phyloP scores from a whole-genome alignment of 257 asterid genomes.

The Solanum tacnaense region DNA sequence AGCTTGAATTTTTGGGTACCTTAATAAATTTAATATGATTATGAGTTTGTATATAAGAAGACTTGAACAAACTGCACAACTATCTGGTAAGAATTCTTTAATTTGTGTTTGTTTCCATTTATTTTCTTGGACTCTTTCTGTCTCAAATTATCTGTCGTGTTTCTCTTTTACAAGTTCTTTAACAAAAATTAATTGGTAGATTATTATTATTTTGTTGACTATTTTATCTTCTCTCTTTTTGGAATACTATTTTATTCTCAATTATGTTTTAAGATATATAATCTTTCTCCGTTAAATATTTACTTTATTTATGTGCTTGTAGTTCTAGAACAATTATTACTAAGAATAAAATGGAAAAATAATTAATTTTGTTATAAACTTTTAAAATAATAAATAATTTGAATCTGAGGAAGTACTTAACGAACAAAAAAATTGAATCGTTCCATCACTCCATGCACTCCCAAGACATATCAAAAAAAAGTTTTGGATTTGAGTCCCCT shows the following conservation, averaged over 20 bases:
- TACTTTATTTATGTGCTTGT: background rate
- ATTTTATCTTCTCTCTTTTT: background rate
- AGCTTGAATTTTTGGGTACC: background rate
- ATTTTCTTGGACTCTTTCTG: background rate
- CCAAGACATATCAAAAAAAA: background rate
- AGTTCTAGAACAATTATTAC: background rate
- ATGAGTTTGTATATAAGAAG: background rate
- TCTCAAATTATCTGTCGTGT: background rate
- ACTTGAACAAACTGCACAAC: background rate
- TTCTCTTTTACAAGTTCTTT: background rate
- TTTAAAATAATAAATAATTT: background rate
- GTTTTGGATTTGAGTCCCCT: background rate
- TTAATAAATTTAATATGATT: background rate
- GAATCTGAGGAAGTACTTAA: background rate
- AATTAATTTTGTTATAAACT: background rate
- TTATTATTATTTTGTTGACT: background rate
- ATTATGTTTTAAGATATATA: background rate
- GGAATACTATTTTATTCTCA: background rate
- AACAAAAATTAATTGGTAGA: background rate
- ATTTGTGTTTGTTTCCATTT: background rate
- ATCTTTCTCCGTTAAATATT: background rate
- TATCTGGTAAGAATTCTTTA: background rate
- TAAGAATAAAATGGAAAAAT: background rate
- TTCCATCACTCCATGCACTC: background rate
- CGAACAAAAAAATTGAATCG: background rate